Evolutionary conservation across 352 stramenopile genomes (phyloP).

Genomic region (Discostella stelligera): DNA sequence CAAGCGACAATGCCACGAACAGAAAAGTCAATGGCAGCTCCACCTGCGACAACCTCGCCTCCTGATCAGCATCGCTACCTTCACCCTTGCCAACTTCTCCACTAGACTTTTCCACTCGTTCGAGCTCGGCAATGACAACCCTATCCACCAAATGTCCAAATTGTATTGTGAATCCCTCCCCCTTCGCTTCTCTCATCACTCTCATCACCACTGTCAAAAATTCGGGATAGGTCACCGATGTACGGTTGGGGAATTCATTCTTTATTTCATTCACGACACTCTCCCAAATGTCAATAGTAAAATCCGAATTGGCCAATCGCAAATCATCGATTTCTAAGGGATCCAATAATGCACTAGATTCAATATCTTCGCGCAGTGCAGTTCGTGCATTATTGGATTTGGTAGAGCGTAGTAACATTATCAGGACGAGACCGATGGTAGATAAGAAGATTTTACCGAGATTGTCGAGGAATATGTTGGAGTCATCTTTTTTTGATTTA

Average conservation of each 20-base stretch:
- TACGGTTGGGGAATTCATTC: conserved; percentile 1
- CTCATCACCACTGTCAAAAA: conserved; percentile 56
- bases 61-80: neutral
- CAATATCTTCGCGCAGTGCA: conserved; percentile 59
- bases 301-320: conserved; percentile 63
- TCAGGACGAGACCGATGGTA: conserved; percentile 62
- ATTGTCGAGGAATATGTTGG: conserved; percentile 79
- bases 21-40: conserved; percentile 49
- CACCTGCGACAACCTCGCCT: neutral
- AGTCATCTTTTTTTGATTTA: conserved; percentile 47
- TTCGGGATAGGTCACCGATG: conserved; percentile 51
- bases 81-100: neutral
- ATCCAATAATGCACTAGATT: conserved; percentile 61
- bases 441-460: conserved; percentile 74
- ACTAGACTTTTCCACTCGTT: conserved; percentile 11
- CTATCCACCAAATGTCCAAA: conserved; percentile 78
- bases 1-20: conserved; percentile 60
- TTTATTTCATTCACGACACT: conserved; percentile 36
- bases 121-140: conserved; percentile 53
- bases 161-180: conserved; percentile 69
- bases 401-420: conserved; percentile 58
- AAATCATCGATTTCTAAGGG: conserved; percentile 80
- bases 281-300: conserved; percentile 52
- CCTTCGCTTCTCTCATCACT: conserved; percentile 49
- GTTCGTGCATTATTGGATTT: conserved; percentile 54